Base-by-base conservation (phyloP, 2,329 filamentous ascomycete species). In the Camptophora hylomeconis region DNA sequence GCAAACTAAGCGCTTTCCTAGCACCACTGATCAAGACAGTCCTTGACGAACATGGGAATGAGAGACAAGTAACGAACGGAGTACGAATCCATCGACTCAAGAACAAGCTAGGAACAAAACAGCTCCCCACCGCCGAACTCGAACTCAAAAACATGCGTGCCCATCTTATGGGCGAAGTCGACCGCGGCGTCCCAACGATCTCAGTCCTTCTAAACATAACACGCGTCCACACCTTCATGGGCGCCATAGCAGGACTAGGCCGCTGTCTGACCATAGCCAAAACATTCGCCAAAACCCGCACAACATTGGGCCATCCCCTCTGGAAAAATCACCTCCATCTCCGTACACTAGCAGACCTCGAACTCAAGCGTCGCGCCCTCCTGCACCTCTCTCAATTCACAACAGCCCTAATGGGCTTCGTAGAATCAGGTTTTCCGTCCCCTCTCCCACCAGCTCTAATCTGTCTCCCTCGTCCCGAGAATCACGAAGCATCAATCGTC, bases 81-180 rank as follows among this genome's bases (percentile, higher is more conserved):
- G 59, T 82, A 6, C 60, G 60, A 6, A 75, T 79, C 35, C 66
- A 71, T 28, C 61, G 74, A 0, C 56, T 80, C 7, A 80, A 80
- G 53, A 64, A 67, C 48, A 80, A 80, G 42, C 60, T 75, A 5
- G 76, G 75, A 17, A 80, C 75, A 0, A 64, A 65, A 22, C 60
- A 69, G 1, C 56, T 80, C 1, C 74, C 75, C 0, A 80, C 75
- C 0, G 75, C 74, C 0, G 75, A 80, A 47, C 61, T 82, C 1
- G 72, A 75, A 35, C 61, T 77, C 5, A 52, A 61, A 10, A 60
- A 56, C 25, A 67, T 65, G 54, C 62, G 63, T 12, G 72, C 52
- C 9, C 72, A 65, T 61, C 55, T 78, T 9, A 52, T 80, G 18
- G 76, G 75, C 6, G 52, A 61, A 4, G 65, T 73, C 38, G 73